Evolutionary conservation across 2,329 filamentous ascomycete species (phyloP).

Genomic region (Teratosphaeria pseudoeucalypti): DNA sequence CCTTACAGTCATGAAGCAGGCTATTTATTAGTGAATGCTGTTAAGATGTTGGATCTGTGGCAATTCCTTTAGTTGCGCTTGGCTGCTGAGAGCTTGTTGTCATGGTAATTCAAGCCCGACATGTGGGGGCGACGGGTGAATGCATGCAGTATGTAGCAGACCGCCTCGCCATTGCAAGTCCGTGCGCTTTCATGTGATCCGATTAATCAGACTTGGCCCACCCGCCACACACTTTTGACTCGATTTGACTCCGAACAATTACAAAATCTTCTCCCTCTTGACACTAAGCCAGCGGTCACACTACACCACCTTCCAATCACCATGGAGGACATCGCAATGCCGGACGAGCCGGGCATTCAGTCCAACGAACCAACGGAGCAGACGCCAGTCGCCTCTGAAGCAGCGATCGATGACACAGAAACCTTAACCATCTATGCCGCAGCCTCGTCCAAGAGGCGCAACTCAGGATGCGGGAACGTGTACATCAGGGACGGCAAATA

Average conservation of each 20-base stretch:
- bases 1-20: not conserved
- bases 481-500: not conserved
- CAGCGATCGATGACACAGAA: not conserved
- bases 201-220: not conserved
- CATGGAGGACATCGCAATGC: not conserved
- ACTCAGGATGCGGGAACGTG: not conserved
- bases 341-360: not conserved
- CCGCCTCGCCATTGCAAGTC: not conserved
- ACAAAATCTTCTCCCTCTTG: not conserved
- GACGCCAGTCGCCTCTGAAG: not conserved
- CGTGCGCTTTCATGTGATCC: not conserved
- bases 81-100: too few species aligned
- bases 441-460: not conserved
- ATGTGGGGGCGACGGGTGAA: too few species aligned
- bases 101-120: too few species aligned
- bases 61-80: too few species aligned
- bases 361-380: not conserved
- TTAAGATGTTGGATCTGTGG: too few species aligned
- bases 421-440: not conserved
- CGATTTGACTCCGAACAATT: not conserved
- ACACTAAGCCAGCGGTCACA: not conserved
- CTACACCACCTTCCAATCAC: not conserved
- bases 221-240: not conserved
- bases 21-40: not conserved
- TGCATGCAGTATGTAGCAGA: too few species aligned